Evolutionary conservation across 805 yeast species (phyloP).

Genomic region (Alloascoidea hylecoeti): DNA sequence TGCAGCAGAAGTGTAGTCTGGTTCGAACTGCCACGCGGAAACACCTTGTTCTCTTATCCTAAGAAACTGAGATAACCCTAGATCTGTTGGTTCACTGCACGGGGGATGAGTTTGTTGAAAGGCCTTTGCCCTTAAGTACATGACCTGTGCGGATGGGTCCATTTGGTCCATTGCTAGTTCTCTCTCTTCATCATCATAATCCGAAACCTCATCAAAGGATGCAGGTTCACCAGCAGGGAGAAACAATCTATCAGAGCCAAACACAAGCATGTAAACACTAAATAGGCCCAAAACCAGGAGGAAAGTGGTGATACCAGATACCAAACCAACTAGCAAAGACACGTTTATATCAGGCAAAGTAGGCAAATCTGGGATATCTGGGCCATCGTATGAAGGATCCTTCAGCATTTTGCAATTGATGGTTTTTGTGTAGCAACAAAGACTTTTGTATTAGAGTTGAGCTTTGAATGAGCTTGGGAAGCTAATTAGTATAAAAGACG

Average conservation of each 20-base stretch:
- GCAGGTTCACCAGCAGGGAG: conserved; percentile 34
- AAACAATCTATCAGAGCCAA: conserved; percentile 16
- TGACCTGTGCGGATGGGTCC: conserved; percentile 23
- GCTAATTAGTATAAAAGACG: no score
- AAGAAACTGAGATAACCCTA: conserved; percentile 28
- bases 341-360: conserved; percentile 15
- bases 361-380: no score
- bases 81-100: conserved; percentile 14
- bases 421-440: no score
- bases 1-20: not conserved
- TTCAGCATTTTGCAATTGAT: no score
- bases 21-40: conserved; percentile 2
- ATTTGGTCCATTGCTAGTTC: conserved; percentile 40
- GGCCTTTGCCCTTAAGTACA: conserved; percentile 36
- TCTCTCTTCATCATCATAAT: conserved; percentile 25
- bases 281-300: conserved; percentile 18
- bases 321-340: conserved; percentile 22
- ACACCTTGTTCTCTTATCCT: conserved; percentile 11
- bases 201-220: conserved; percentile 47
- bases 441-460: no score
- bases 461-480: no score
- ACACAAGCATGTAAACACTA: conserved; percentile 14
- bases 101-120: conserved; percentile 13
- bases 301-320: conserved; percentile 22
- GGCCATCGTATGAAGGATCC: no score